phyloP scores from a whole-genome alignment of 2,329 filamentous ascomycete genomes.

The Paraconiothyrium sp. region DNA sequence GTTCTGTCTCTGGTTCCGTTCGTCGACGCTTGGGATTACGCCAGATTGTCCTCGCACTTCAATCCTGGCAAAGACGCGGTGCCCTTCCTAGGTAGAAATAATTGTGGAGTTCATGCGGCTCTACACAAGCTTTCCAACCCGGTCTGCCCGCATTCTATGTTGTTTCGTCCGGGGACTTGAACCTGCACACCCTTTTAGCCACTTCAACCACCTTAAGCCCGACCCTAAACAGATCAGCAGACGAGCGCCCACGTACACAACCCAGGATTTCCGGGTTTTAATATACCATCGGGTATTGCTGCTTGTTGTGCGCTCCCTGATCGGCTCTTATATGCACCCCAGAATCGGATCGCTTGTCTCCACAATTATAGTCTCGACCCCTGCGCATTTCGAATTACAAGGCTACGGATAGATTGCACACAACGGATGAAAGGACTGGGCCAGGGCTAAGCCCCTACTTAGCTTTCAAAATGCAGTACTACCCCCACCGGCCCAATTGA shows the following conservation, averaged over 20 bases:
- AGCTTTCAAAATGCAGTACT: slow-evolving; percentile 21
- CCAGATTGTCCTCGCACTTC: background rate
- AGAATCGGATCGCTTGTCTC: slow-evolving; percentile 36
- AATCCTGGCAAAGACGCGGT: background rate
- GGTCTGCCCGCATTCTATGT: background rate
- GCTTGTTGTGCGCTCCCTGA: slow-evolving; percentile 23
- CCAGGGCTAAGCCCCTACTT: slow-evolving; percentile 32
- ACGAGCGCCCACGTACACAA: slow-evolving; percentile 4
- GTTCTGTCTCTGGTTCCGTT: background rate
- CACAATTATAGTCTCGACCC: slow-evolving; percentile 34
- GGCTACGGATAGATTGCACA: slow-evolving; percentile 39
- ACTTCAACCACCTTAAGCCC: slow-evolving; percentile 3
- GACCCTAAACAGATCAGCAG: background rate
- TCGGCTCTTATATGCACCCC: slow-evolving; percentile 42
- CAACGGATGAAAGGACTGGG: slow-evolving; percentile 46
- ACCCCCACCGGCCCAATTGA: slow-evolving; percentile 39
- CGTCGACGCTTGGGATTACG: background rate
- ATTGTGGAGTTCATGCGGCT: slow-evolving; percentile 12
- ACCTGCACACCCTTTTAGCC: slow-evolving; percentile 14
- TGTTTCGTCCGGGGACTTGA: background rate
- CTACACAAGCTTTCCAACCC: slow-evolving; percentile 15
- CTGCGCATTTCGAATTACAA: slow-evolving; percentile 36
- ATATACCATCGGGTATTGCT: slow-evolving; percentile 18
- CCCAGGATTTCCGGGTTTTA: slow-evolving; percentile 11
- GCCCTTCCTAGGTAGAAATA: background rate